Evolutionary conservation across 768 basidiomycete species (phyloP), one percentile per base, ranked within the genome.

Genomic region (Leccinum pellstonianum): DNA sequence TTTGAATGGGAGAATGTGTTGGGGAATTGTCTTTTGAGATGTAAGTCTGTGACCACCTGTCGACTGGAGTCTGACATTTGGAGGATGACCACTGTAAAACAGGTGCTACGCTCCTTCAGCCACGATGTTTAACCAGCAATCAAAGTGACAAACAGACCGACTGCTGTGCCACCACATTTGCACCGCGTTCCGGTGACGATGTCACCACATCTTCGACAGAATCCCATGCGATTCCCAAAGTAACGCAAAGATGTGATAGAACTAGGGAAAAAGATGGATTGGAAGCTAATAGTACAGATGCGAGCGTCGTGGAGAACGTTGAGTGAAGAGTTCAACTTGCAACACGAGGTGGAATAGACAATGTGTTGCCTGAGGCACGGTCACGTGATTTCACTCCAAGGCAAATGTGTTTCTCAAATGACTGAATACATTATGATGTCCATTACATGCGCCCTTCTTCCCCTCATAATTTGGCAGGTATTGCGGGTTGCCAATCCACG

Each of bases 181-280:
- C 90, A 93, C 55, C 87, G 87, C 47, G 77, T 73, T 52, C 84
- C 84, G 37, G 79, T 69, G 33, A 93, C 90, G 59, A 94, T 91
- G 62, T 93, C 88, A 58, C 91, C 92, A 68, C 91, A 94, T 70
- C 90, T 80, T 60, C 89, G 82, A 77, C 92, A 94, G 68, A 93
- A 93, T 23, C 88, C 88, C 91, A 93, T 93, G 27, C 23, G 47
- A 61, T 52, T 47, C 27, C 52, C 29, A 47, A 21, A 21, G 43
- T 43, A n/a, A 8, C 43, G 38, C 17, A 35, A 27, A 27, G 15
- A 5, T 9, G 23, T 21, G 37, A 43, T 50, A 53, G 5, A 38
- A 21, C 5, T 6, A 6, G 17, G 52, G 33, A 25, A 27, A 43
- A 31, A 43, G 12, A 23, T 19, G 43, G 31, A 48, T 27, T 25